A percentile compares a stretch with the other conserved stretches of the same genome.
Conservation (phyloP, 768 basidiomycete genomes). For the Amanita molliuscula region DNA sequence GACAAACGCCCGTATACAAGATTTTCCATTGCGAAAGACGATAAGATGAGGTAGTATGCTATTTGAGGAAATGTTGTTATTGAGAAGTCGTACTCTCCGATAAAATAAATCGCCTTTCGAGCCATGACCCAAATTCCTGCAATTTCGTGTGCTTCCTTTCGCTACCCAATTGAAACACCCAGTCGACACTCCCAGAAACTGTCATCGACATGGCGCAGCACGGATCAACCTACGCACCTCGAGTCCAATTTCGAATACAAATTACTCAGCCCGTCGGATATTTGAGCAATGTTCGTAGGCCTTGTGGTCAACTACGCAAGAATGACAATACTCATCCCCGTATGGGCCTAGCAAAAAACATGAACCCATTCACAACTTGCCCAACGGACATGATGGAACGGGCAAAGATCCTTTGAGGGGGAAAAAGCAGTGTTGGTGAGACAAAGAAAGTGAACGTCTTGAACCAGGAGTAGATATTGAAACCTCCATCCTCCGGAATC, state of each 20-base stretch:
- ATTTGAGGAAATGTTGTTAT: background rate
- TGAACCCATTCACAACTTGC: slow-evolving; percentile 8
- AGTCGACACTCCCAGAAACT: slow-evolving; percentile 6
- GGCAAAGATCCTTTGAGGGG: no score
- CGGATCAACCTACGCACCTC: slow-evolving; percentile 2
- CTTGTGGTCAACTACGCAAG: slow-evolving; percentile 11
- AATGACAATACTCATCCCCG: slow-evolving; percentile 12
- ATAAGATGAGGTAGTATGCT: no score
- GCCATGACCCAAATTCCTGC: slow-evolving; percentile 16
- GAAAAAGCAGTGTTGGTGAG: no score
- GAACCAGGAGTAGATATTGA: no score
- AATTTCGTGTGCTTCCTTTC: slow-evolving; percentile 14
- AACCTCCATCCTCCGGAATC: no score
- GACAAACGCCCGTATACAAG: no score
- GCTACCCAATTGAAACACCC: slow-evolving; percentile 26
- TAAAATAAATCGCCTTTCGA: background rate
- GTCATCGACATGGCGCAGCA: background rate
- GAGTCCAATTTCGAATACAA: slow-evolving; percentile 7
- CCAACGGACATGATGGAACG: background rate
- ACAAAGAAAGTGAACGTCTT: no score
- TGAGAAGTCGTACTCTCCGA: background rate
- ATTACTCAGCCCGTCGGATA: slow-evolving; percentile 5
- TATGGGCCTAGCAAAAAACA: slow-evolving; percentile 14
- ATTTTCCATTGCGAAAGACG: no score
- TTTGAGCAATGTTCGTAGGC: slow-evolving; percentile 8